Evolutionary conservation across 805 yeast species (phyloP).

Genomic region (Myxozyma udenii): DNA sequence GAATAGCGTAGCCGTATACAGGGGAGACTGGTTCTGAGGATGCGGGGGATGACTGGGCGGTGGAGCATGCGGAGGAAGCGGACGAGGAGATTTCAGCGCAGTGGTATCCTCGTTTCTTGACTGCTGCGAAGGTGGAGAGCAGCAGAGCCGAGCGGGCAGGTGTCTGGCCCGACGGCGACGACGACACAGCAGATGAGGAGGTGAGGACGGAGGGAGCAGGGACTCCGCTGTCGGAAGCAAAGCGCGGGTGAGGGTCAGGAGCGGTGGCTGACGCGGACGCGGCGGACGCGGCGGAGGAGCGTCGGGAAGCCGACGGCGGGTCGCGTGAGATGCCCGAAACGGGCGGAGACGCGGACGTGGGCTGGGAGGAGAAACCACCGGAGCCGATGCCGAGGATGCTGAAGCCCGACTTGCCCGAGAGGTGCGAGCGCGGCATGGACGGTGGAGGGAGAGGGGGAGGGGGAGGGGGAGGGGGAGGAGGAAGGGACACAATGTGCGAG

Average conservation of each 20-base stretch:
- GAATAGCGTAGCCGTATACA: constrained; percentile 2
- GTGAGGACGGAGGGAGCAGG: too few species aligned
- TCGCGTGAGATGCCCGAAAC: background rate
- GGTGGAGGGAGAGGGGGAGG: background rate
- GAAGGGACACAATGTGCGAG: too few species aligned
- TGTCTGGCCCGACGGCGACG: too few species aligned
- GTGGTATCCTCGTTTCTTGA: constrained; percentile 3
- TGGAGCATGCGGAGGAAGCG: constrained; percentile 7
- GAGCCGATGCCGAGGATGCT: too few species aligned
- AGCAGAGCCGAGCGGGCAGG: too few species aligned
- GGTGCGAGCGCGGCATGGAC: constrained; percentile 1
- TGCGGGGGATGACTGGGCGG: constrained; percentile 6
- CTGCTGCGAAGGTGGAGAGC: background rate
- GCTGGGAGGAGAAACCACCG: too few species aligned
- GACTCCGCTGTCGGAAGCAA: too few species aligned
- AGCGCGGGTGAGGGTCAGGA: background rate
- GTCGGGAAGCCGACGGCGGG: constrained; percentile 1
- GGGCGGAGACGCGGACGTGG: background rate
- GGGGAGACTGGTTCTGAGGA: constrained; percentile 13
- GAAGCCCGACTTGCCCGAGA: too few species aligned
- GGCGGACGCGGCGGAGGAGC: background rate
- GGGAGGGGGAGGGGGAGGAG: background rate
- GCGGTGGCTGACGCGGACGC: background rate
- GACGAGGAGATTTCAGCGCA: constrained; percentile 13
- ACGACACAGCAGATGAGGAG: too few species aligned